Percentiles rank a stretch among this genome's conserved stretches.
phyloP scores from a whole-genome alignment of 1,284 basidiomycete genomes.

The Malassezia cuniculi region DNA sequence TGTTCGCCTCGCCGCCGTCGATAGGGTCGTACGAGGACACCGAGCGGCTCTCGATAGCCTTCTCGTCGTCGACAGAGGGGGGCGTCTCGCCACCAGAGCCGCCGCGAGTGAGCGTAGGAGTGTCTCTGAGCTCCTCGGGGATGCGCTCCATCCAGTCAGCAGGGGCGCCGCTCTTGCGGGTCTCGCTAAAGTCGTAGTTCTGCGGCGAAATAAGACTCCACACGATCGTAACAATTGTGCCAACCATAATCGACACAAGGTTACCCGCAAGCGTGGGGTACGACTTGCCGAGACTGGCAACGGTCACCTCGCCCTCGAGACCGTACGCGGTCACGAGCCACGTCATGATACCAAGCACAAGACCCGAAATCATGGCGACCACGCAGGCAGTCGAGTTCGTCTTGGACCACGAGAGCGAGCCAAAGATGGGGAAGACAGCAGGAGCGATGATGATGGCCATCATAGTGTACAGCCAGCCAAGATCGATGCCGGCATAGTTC shows the following conservation, averaged over 20 bases:
- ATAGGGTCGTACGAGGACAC: not conserved
- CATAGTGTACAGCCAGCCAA: conserved; percentile 45
- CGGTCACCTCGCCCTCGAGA: conserved; percentile 67
- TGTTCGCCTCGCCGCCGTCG: conserved; percentile 5
- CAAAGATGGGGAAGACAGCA: conserved; percentile 72
- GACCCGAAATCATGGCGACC: conserved; percentile 58
- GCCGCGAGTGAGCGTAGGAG: conserved; percentile 3
- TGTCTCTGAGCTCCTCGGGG: too few relatives aligned
- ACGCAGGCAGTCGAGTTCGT: conserved; percentile 47
- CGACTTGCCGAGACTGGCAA: conserved; percentile 55
- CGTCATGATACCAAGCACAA: conserved; percentile 58
- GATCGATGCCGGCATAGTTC: conserved; percentile 72
- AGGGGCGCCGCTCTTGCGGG: conserved; percentile 32
- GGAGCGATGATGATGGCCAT: conserved; percentile 73
- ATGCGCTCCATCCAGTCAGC: too few relatives aligned
- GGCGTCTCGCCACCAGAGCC: conserved; percentile 16
- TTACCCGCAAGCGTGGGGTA: conserved; percentile 62
- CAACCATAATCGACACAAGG: conserved; percentile 67
- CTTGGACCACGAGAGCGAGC: conserved; percentile 49
- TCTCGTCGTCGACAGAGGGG: conserved; percentile 9
- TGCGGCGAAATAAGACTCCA: conserved; percentile 33
- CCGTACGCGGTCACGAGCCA: conserved; percentile 64
- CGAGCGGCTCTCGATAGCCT: not conserved
- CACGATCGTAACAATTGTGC: conserved; percentile 60
- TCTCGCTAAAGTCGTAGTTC: conserved; percentile 33